Percentiles rank a stretch among this genome's conserved stretches.
Conservation (phyloP, 1,139 yeast species). For the Protomyces lactucae-debilis region DNA sequence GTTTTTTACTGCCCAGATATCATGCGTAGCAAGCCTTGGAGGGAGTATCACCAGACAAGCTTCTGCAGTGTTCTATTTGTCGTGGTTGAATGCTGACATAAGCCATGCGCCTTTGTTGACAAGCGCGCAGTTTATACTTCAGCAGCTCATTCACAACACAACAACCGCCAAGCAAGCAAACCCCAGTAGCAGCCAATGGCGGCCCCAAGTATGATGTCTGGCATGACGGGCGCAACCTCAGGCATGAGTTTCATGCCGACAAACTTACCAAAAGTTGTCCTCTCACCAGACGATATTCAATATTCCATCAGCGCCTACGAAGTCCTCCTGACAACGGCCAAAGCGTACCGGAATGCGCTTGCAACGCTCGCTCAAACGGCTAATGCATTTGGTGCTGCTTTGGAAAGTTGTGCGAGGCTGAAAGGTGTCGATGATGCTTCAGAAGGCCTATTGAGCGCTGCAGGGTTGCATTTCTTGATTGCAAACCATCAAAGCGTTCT, state of each 20-base stretch:
- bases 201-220: background rate
- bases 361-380: slow-evolving; percentile 56
- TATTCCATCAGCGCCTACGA: slow-evolving; percentile 41
- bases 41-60: too few species aligned
- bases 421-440: slow-evolving; percentile 57
- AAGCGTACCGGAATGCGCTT: slow-evolving; percentile 50
- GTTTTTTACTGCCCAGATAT: too few species aligned
- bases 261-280: slow-evolving; percentile 8
- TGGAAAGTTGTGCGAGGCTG: slow-evolving; percentile 65
- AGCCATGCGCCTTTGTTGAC: too few species aligned
- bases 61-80: too few species aligned
- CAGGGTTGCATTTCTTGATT: slow-evolving; percentile 70
- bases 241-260: background rate
- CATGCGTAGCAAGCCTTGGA: too few species aligned
- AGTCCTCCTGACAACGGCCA: slow-evolving; percentile 51
- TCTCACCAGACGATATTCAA: slow-evolving; percentile 14
- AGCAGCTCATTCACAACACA: background rate
- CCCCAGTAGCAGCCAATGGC: background rate
- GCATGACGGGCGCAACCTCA: slow-evolving; percentile 2
- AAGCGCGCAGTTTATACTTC: too few species aligned
- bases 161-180: background rate
- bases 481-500: slow-evolving; percentile 74
- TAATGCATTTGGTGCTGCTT: slow-evolving; percentile 64
- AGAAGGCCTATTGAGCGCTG: slow-evolving; percentile 65
- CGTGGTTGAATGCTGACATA: too few species aligned